phyloP scores from a whole-genome alignment of 2,329 filamentous ascomycete species.

The Aspergillus sp. region DNA sequence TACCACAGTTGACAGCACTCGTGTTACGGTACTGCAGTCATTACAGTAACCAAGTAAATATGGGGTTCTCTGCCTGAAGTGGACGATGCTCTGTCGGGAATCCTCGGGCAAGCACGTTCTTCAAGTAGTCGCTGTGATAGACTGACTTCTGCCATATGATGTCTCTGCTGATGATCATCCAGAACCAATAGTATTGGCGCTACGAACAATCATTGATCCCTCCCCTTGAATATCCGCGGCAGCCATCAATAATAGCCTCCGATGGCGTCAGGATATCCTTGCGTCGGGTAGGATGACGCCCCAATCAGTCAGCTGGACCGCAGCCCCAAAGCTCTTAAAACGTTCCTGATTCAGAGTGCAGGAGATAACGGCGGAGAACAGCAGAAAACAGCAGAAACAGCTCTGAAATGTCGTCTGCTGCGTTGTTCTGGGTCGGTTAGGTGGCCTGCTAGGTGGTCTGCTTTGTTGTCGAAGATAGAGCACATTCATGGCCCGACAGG shows the following conservation, averaged over 20 bases:
- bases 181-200: background rate
- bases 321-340: background rate
- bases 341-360: conserved; percentile 4
- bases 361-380: too few species aligned
- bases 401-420: conserved; percentile 4
- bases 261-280: conserved; percentile 14
- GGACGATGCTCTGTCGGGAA: background rate
- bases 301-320: conserved; percentile 6
- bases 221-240: conserved; percentile 5
- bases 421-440: background rate
- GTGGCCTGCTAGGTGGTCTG: background rate
- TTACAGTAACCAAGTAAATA: too few species aligned
- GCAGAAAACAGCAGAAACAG: background rate
- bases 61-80: too few species aligned
- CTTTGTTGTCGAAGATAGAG: background rate
- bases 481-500: background rate
- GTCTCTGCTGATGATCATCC: background rate
- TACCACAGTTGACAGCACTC: background rate
- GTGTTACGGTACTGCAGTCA: too few species aligned
- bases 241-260: conserved; percentile 5
- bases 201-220: background rate
- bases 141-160: too few species aligned
- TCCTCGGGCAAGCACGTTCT: background rate
- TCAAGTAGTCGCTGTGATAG: background rate
- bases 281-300: background rate